Evolutionary conservation across 805 yeast genomes (phyloP), one percentile per base, ranked within the genome.

Genomic region (Candida sonorensis): DNA sequence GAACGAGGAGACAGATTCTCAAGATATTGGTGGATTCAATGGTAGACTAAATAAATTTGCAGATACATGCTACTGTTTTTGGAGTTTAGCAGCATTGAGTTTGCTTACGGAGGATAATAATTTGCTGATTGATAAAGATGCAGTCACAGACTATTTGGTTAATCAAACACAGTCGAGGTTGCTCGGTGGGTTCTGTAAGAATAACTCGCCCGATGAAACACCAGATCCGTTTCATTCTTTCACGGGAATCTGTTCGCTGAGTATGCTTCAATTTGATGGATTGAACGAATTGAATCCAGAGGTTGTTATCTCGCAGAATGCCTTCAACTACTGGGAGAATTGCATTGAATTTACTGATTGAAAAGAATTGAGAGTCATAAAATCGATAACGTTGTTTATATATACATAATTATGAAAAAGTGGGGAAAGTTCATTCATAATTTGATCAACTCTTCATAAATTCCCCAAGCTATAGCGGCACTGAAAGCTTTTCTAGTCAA

Each of bases 401-500:
- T 32, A 10, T 32, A 36, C 33, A 31, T 12, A 14, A 11, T 2
- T 11, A 19, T n/a, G n/a, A 19, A 12, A 6, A 20, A 13, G 15
- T 12, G 4, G 10, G 13, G 17, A 15, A n/a, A n/a, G n/a, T n/a
- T n/a, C n/a, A n/a, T n/a, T n/a, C n/a, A 55, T 20, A 54, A 35
- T 29, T 69, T 71, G 24, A 90, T 72, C 34, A 90, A 60, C 52
- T 92, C 97, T 56, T 92, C 98, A 54, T 90, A 92, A 16, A 92
- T 79, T 37, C 95, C 85, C 98, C 98, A 92, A 30, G 95, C 87
- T 39, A 92, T 86, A 2, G 95, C 97, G 0, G 97, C 90, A 56
- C 95, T 82, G 29, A 84, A 55, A 0, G 90, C 95, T 58, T 92
- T 92, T 45, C 97, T 68, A 4, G 81, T 68, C 30, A 92, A 66